phyloP scores from a whole-genome alignment of 1,139 yeast genomes.

The Yamadazyma conglobata region DNA sequence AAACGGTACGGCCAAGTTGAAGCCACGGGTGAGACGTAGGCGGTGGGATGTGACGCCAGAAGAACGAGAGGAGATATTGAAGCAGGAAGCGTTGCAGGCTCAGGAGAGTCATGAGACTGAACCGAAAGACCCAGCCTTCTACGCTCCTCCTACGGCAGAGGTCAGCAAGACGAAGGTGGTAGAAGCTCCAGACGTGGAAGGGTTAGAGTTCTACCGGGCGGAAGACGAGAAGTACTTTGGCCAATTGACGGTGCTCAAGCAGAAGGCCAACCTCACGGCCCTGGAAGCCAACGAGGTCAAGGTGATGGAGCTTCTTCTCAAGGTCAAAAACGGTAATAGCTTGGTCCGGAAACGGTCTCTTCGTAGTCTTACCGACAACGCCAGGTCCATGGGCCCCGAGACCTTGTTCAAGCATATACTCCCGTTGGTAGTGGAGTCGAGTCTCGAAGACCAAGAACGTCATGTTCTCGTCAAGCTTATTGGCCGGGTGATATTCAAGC shows the following conservation, averaged over 20 bases:
- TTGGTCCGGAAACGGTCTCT: conserved; percentile 66
- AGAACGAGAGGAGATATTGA: conserved; percentile 19
- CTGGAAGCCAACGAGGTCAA: conserved; percentile 60
- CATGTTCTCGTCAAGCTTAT: conserved; percentile 76
- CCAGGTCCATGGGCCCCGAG: conserved; percentile 66
- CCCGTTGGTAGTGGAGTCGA: conserved; percentile 71
- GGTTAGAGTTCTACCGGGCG: conserved; percentile 62
- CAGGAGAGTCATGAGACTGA: background rate
- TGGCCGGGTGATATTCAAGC: conserved; percentile 62
- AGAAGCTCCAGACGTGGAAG: conserved; percentile 48
- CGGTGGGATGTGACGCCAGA: conserved; percentile 39
- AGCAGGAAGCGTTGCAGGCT: conserved; percentile 6
- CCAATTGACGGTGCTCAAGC: conserved; percentile 43
- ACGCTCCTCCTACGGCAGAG: no score
- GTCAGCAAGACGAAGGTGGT: background rate
- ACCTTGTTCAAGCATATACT: conserved; percentile 64
- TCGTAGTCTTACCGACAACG: conserved; percentile 62
- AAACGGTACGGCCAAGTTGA: background rate
- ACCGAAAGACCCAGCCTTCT: no score
- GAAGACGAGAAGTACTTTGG: conserved; percentile 75
- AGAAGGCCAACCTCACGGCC: conserved; percentile 28
- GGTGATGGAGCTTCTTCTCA: conserved; percentile 61
- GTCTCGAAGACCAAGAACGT: conserved; percentile 78
- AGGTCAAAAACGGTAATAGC: conserved; percentile 77
- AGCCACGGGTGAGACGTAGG: conserved; percentile 11